Conservation (phyloP, 805 yeast species). For the Saccharomycopsis selenospora region DNA sequence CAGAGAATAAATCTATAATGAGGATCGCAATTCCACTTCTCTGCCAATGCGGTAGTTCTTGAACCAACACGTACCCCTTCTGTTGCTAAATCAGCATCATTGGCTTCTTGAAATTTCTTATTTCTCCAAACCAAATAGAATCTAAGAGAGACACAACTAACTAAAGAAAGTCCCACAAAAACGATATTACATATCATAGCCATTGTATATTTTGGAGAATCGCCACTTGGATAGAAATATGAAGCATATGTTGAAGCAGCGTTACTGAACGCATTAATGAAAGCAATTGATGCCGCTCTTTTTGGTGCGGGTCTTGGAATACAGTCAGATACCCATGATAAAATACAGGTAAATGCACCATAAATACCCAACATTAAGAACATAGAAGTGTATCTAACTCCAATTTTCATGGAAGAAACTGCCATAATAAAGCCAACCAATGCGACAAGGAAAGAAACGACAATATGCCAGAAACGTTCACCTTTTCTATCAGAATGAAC, state of each 20-base stretch:
- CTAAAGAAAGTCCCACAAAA: slow-evolving; percentile 36
- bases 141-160: slow-evolving; percentile 34
- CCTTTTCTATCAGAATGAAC: slow-evolving; percentile 50
- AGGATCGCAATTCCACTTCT: slow-evolving; percentile 11
- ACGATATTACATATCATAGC: slow-evolving; percentile 45
- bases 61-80: slow-evolving; percentile 15
- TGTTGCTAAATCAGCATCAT: slow-evolving; percentile 15
- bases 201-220: slow-evolving; percentile 39
- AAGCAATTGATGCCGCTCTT: slow-evolving; percentile 50
- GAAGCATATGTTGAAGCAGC: slow-evolving; percentile 52
- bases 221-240: slow-evolving; percentile 39
- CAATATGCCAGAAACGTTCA: slow-evolving; percentile 46
- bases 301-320: slow-evolving; percentile 53
- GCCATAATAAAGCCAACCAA: slow-evolving; percentile 42
- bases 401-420: slow-evolving; percentile 44
- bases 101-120: slow-evolving; percentile 12
- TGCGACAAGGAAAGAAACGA: slow-evolving; percentile 36
- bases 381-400: slow-evolving; percentile 55
- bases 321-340: slow-evolving; percentile 51
- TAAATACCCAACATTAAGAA: slow-evolving; percentile 49
- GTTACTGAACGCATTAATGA: slow-evolving; percentile 50
- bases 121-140: slow-evolving; percentile 29
- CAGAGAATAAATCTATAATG: slow-evolving; percentile 12
- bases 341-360: slow-evolving; percentile 44
- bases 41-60: slow-evolving; percentile 10